Evolutionary conservation across 805 yeast species (phyloP).

Genomic region (Candida vartiovaarae): DNA sequence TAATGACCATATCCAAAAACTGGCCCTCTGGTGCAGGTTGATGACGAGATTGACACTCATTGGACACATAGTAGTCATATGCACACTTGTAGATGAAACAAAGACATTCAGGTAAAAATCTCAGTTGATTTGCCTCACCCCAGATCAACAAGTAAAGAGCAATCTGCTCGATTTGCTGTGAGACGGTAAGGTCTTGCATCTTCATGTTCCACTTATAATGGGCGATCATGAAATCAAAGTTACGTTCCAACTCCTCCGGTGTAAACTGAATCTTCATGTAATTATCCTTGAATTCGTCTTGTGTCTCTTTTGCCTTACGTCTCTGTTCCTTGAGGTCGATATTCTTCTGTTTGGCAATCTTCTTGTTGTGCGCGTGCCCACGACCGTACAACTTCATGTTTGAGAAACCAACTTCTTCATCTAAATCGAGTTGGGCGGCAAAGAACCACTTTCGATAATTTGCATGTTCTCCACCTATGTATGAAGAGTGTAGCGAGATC

Average conservation of each 20-base stretch:
- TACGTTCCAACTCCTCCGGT: constrained; percentile 35
- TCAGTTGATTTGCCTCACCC: constrained; percentile 85
- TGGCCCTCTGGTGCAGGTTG: constrained; percentile 26
- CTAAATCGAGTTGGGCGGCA: constrained; percentile 74
- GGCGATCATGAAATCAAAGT: constrained; percentile 53
- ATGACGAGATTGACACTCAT: constrained; percentile 28
- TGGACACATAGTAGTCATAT: constrained; percentile 48
- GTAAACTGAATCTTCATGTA: constrained; percentile 48
- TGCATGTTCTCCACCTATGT: constrained; percentile 85
- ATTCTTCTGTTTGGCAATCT: constrained; percentile 35
- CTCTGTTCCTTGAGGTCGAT: constrained; percentile 27
- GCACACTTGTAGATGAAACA: constrained; percentile 83
- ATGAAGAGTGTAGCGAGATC: constrained; percentile 75
- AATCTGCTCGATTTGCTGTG: constrained; percentile 53
- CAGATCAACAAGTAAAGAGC: constrained; percentile 70
- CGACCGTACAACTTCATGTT: constrained; percentile 47
- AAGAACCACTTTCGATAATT: constrained; percentile 91
- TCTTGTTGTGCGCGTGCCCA: constrained; percentile 34
- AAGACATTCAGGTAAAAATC: constrained; percentile 84
- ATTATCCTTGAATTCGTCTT: constrained; percentile 39
- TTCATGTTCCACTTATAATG: constrained; percentile 54
- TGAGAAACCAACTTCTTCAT: constrained; percentile 56
- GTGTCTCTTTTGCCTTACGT: constrained; percentile 38
- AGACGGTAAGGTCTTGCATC: constrained; percentile 40
- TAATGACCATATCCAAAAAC: constrained; percentile 58